Evolutionary conservation across 495 filamentous ascomycete genomes (phyloP).

Genomic region (Xylaria cubensis): DNA sequence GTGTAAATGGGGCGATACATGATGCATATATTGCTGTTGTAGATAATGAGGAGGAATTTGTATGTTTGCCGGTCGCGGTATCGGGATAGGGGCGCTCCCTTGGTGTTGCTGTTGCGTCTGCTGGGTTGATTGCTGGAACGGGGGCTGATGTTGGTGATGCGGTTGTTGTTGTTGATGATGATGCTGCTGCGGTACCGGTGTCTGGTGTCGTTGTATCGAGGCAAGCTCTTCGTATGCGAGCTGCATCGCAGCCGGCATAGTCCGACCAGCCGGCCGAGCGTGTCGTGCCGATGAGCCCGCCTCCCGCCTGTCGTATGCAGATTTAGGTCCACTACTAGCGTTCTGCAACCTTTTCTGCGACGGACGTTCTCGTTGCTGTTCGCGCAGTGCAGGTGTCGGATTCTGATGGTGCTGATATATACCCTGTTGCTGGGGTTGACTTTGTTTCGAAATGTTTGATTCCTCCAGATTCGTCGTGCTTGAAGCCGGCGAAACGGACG

Average conservation of each 20-base stretch:
- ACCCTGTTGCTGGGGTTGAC: not conserved
- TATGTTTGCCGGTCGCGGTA: constrained; percentile 10
- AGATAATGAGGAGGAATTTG: constrained; percentile 1
- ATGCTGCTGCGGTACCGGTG: not conserved
- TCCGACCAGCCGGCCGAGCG: not conserved
- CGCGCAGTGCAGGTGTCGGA: constrained; percentile 2
- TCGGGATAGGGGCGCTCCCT: constrained; percentile 16
- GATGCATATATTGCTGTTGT: constrained; percentile 23
- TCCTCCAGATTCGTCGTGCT: constrained; percentile 14
- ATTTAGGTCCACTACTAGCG: constrained; percentile 15
- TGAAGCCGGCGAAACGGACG: constrained; percentile 18
- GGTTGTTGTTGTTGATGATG: constrained; percentile 7
- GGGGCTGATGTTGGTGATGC: constrained; percentile 18
- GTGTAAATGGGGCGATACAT: constrained; percentile 20
- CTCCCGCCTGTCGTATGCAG: constrained; percentile 25
- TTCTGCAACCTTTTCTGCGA: constrained; percentile 24
- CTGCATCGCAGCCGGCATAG: constrained; percentile 21
- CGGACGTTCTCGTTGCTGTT: constrained; percentile 23
- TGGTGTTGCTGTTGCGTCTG: constrained; percentile 18
- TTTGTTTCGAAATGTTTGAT: not conserved
- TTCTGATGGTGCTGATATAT: constrained; percentile 13
- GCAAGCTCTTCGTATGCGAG: constrained; percentile 28
- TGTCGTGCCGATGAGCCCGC: constrained; percentile 16
- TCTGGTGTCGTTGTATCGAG: constrained; percentile 21
- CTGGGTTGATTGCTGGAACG: not conserved